phyloP scores from a whole-genome alignment of 345 rosid species.

The Streptanthus diversifolius region DNA sequence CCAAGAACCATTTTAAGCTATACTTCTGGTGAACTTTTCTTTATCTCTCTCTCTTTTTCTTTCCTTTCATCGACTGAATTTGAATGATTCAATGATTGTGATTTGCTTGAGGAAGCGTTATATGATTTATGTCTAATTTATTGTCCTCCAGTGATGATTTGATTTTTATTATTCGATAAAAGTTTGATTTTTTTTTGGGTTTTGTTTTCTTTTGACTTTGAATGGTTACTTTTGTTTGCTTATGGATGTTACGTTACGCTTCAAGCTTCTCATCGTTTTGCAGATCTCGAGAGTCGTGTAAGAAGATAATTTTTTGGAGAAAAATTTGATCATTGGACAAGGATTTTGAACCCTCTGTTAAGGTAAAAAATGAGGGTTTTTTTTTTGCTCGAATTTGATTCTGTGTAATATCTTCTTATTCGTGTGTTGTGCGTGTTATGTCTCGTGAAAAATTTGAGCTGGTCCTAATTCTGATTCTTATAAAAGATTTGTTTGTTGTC shows the following conservation, averaged over 20 bases:
- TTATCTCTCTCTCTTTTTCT: not conserved
- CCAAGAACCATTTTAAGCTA: not conserved
- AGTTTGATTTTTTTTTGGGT: not conserved
- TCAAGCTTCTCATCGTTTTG: not conserved
- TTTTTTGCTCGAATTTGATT: slow-evolving; percentile 8
- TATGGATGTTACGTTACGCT: not conserved
- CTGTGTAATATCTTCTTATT: not conserved
- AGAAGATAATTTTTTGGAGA: not conserved
- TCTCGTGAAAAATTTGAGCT: not conserved
- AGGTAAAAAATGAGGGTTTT: not conserved
- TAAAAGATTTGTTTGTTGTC: not conserved
- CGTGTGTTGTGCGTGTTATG: not conserved
- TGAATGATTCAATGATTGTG: not conserved
- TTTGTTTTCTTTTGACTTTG: not conserved
- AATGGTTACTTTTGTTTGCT: not conserved
- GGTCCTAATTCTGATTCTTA: slow-evolving; percentile 8
- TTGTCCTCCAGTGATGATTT: not conserved
- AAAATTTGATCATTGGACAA: not conserved
- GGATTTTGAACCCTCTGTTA: not conserved
- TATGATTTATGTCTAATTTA: not conserved
- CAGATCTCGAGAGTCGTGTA: slow-evolving; percentile 22
- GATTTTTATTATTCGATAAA: not conserved
- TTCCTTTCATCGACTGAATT: not conserved
- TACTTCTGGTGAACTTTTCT: slow-evolving; percentile 1
- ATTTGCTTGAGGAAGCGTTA: not conserved